Evolutionary conservation across 345 rosid species (phyloP).

Genomic region (Pistacia integerrima): DNA sequence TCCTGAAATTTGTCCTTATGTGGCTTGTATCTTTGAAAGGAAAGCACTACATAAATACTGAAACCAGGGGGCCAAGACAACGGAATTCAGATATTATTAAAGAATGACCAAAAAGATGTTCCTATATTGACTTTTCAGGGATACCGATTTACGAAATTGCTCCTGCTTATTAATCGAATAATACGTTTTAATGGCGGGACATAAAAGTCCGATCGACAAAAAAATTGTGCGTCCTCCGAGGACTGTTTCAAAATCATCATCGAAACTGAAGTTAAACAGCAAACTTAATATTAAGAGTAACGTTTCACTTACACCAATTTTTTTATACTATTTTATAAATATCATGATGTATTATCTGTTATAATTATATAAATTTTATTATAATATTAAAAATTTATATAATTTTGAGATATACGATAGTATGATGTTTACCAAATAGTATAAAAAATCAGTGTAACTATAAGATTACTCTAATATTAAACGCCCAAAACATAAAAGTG

Average conservation of each 20-base stretch:
- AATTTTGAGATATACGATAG: too few species aligned
- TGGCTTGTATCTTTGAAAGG: not conserved
- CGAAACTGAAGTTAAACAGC: not conserved
- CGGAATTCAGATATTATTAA: not conserved
- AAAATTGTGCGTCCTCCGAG: not conserved
- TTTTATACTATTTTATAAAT: too few species aligned
- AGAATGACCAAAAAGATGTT: not conserved
- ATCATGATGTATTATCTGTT: too few species aligned
- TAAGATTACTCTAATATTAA: too few species aligned
- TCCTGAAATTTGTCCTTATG: not conserved
- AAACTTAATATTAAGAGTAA: too few species aligned
- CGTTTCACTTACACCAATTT: too few species aligned
- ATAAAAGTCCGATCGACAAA: not conserved
- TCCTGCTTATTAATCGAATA: conserved; percentile 1
- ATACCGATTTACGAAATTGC: conserved; percentile 11
- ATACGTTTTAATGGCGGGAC: not conserved
- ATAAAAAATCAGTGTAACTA: too few species aligned
- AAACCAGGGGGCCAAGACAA: too few species aligned
- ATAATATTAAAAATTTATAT: too few species aligned
- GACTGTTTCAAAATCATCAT: not conserved
- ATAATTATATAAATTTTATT: too few species aligned
- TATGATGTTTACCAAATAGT: too few species aligned
- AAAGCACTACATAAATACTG: not conserved
- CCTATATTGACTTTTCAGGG: not conserved
- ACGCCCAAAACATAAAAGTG: not conserved